Evolutionary conservation across 2,329 filamentous ascomycete genomes (phyloP).

Genomic region (Trichoderma lentiforme): DNA sequence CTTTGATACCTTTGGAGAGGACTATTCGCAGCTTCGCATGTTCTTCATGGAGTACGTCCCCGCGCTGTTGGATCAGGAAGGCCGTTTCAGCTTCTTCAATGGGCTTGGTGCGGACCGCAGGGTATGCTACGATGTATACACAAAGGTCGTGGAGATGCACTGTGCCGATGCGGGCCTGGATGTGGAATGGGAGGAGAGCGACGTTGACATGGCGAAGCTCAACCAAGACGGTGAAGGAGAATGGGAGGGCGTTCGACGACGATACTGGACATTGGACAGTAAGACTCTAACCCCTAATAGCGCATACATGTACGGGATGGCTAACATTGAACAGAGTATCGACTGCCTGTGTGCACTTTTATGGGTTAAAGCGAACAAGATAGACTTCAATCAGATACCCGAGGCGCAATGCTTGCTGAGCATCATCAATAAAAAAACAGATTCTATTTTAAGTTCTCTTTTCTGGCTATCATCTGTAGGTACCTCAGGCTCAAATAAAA

Average conservation of each 20-base stretch:
- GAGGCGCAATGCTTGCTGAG: background rate
- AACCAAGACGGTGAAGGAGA: constrained; percentile 66
- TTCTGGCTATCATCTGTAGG: background rate
- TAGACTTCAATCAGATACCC: constrained; percentile 15
- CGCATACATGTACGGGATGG: constrained; percentile 9
- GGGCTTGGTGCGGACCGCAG: constrained; percentile 88
- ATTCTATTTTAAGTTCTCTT: constrained; percentile 6
- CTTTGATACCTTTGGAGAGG: constrained; percentile 96
- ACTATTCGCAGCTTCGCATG: constrained; percentile 76
- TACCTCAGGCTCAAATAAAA: constrained; percentile 28
- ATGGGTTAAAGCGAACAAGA: constrained; percentile 51
- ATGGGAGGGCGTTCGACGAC: constrained; percentile 83
- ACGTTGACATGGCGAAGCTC: constrained; percentile 65
- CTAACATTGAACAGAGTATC: constrained; percentile 55
- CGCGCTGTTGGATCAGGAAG: constrained; percentile 66
- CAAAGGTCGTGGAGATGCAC: constrained; percentile 87
- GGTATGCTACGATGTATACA: constrained; percentile 96
- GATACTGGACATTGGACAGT: constrained; percentile 85
- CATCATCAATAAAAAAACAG: background rate
- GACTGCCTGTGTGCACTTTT: constrained; percentile 70
- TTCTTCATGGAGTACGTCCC: constrained; percentile 91
- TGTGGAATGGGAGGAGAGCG: constrained; percentile 76
- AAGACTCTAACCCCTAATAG: constrained; percentile 32
- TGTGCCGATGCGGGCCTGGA: constrained; percentile 85
- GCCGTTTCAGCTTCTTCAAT: constrained; percentile 84